Base-by-base conservation (phyloP, 1,284 basidiomycete genomes). In the Leccinum subspadiceum region DNA sequence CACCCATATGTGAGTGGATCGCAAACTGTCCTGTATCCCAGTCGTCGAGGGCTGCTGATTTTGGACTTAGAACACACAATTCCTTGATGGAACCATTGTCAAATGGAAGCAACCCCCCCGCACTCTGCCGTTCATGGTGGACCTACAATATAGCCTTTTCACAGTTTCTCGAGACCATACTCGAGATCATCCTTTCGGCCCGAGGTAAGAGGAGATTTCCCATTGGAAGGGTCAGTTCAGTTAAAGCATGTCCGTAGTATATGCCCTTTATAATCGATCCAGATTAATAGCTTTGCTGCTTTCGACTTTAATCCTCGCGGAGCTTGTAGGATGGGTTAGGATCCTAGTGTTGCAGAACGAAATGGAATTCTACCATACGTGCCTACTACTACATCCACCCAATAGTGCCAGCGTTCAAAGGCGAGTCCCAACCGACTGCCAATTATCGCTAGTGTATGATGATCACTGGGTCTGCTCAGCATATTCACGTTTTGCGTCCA, bases 201-300 rank as follows among this genome's bases (percentile, higher is more conserved):
- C 69, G 67, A 9, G 50, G 67, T 70, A 55, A 58, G 69, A 50
- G 17, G 1, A 3, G 33, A 15, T 10, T 46, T 50, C 37, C 35
- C 44, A 15, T 48, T 1, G 8, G 26, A 31, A 51, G 26, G 29
- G 53, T 22, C 5, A 20, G 29, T 51, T 51, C 24, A 37, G n/a
- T 51, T 51, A 33, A 29, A 51, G 9, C 26, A 17, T 13, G 17
- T 1, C 13, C 12, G 49, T 54, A 68, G 67, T 70, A 22, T 61
- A 60, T 46, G 67, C 65, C 13, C 41, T 70, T 6, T 68, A 70
- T 17, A 65, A 70, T 15, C 56, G 53, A 53, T 68, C 69, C 29
- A 61, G 29, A 13, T 58, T 3, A n/a, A 37, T 70, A 15, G 58
- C 33, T n/a, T 46, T 61, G 26, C 9, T 70, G 1, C 26, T 68